Evolutionary conservation across 2,329 filamentous ascomycete species (phyloP).

Genomic region (Diaporthe ilicicola): DNA sequence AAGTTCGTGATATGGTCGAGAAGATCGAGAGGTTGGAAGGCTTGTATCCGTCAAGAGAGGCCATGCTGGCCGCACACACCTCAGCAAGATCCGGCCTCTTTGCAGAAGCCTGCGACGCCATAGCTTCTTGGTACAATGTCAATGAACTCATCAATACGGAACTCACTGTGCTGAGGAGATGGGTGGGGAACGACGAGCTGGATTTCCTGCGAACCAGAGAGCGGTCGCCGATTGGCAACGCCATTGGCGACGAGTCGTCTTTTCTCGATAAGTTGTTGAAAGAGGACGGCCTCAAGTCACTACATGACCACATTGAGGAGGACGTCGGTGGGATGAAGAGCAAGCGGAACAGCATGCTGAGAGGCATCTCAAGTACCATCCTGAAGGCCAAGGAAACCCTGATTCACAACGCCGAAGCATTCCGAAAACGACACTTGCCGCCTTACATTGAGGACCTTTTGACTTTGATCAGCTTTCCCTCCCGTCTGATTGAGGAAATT

Average conservation of each 20-base stretch:
- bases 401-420: constrained; percentile 84
- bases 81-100: constrained; percentile 80
- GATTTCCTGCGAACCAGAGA: constrained; percentile 84
- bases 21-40: constrained; percentile 91
- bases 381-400: constrained; percentile 92
- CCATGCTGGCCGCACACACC: constrained; percentile 79
- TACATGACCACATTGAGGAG: constrained; percentile 75
- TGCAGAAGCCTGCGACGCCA: constrained; percentile 83
- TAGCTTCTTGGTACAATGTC: constrained; percentile 97
- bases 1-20: constrained; percentile 87
- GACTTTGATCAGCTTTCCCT: constrained; percentile 96
- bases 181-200: constrained; percentile 96
- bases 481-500: constrained; percentile 94
- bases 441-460: constrained; percentile 97
- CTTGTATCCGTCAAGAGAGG: constrained; percentile 82
- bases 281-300: constrained; percentile 90
- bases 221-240: constrained; percentile 73
- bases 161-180: constrained; percentile 87
- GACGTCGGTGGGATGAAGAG: constrained; percentile 49
- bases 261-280: constrained; percentile 96
- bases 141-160: constrained; percentile 96
- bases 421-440: constrained; percentile 88
- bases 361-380: constrained; percentile 85
- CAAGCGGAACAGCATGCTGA: constrained; percentile 78
- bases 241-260: constrained; percentile 86